Evolutionary conservation across 1,284 basidiomycete species (phyloP).

Genomic region (Cutaneotrichosporon cutaneum): DNA sequence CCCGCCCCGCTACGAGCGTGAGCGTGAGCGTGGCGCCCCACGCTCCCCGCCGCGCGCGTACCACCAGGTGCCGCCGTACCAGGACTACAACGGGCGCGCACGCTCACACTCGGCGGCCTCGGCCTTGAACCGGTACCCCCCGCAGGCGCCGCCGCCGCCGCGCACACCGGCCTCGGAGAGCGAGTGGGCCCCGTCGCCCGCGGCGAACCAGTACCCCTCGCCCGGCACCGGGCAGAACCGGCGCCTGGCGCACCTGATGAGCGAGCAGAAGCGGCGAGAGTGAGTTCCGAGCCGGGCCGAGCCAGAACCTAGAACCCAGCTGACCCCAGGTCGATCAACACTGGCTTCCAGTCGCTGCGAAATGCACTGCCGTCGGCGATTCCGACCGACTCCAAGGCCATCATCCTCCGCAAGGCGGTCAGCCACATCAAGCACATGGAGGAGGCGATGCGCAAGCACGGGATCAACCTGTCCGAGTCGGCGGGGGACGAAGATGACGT

Average conservation of each 20-base stretch:
- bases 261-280: constrained; percentile 51
- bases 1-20: constrained; percentile 6
- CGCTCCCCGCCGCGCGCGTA: constrained; percentile 8
- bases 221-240: constrained; percentile 37
- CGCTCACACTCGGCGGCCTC: constrained; percentile 22
- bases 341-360: constrained; percentile 43
- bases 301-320: not conserved
- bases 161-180: constrained; percentile 15
- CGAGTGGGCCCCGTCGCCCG: constrained; percentile 18
- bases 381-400: constrained; percentile 48
- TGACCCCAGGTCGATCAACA: constrained; percentile 45
- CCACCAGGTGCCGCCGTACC: constrained; percentile 1
- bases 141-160: constrained; percentile 2
- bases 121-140: constrained; percentile 14
- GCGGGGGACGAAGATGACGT: constrained; percentile 14
- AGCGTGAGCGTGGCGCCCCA: constrained; percentile 11
- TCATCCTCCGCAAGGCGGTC: constrained; percentile 49
- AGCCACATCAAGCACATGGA: constrained; percentile 44
- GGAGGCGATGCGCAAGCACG: constrained; percentile 25
- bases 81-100: constrained; percentile 12
- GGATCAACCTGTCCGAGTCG: constrained; percentile 17
- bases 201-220: constrained; percentile 9
- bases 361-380: constrained; percentile 36
- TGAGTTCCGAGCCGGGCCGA: too few relatives aligned
- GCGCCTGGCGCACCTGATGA: constrained; percentile 47